Evolutionary conservation across 306 rosid species (phyloP).

Genomic region (Dicorynia guianensis): DNA sequence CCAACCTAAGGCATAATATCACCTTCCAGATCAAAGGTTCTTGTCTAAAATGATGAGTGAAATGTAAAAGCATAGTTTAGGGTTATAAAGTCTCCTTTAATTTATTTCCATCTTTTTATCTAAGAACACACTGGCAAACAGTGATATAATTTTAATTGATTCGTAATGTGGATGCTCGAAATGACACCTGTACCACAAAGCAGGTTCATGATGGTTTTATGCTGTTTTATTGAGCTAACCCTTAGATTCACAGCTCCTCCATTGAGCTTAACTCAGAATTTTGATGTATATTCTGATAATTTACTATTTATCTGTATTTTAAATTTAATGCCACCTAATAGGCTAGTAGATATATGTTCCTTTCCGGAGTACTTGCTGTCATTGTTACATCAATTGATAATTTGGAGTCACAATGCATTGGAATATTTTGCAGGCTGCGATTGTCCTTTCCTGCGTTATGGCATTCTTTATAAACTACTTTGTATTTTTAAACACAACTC

Average conservation of each 20-base stretch:
- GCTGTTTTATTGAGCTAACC: background rate
- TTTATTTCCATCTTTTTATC: background rate
- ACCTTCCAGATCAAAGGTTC: background rate
- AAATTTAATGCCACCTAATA: background rate
- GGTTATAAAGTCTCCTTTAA: background rate
- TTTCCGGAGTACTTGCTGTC: background rate
- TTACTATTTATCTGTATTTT: background rate
- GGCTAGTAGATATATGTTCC: background rate
- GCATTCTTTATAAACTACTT: conserved; percentile 79
- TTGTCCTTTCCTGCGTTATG: conserved; percentile 76
- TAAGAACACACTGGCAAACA: background rate
- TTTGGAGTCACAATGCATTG: conserved; percentile 26
- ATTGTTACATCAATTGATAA: conserved; percentile 3
- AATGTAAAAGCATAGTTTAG: background rate
- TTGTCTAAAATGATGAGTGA: background rate
- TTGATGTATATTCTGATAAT: conserved; percentile 1
- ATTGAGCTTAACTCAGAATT: background rate
- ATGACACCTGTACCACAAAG: background rate
- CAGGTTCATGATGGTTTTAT: background rate
- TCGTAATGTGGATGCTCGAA: background rate
- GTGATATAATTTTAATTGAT: background rate
- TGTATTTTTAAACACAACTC: conserved; percentile 74
- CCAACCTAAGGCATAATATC: background rate
- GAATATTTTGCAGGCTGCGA: conserved; percentile 66
- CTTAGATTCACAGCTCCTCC: background rate